phyloP scores from a whole-genome alignment of 768 basidiomycete genomes.

The Kondoa subrosea region DNA sequence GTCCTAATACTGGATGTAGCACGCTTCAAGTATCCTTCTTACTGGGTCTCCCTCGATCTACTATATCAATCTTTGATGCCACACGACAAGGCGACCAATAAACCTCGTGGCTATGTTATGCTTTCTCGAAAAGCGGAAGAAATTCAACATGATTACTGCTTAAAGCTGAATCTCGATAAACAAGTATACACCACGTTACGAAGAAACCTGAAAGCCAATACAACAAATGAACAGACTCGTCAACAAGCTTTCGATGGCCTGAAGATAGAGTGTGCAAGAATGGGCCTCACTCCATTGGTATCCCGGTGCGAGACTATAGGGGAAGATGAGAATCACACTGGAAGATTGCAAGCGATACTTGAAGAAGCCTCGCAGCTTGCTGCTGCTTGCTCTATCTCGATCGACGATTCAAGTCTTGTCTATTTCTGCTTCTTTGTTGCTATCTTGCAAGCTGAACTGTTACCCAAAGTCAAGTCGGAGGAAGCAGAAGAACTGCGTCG shows the following conservation, averaged over 20 bases:
- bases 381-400: too few species aligned
- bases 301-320: too few species aligned
- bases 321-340: too few species aligned
- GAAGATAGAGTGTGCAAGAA: too few species aligned
- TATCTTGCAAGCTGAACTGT: neutral
- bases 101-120: conserved; percentile 16
- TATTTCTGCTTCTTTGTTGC: too few species aligned
- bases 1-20: conserved; percentile 25
- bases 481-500: neutral
- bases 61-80: conserved; percentile 22
- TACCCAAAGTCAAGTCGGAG: neutral
- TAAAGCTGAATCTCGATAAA: conserved; percentile 4
- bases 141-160: neutral
- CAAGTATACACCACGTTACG: neutral
- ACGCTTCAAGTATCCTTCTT: conserved; percentile 18
- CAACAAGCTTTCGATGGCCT: neutral
- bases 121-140: neutral
- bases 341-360: too few species aligned
- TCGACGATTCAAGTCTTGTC: too few species aligned
- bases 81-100: conserved; percentile 24
- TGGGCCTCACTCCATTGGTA: too few species aligned
- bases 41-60: conserved; percentile 21
- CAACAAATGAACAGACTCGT: neutral
- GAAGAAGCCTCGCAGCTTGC: too few species aligned
- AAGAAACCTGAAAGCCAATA: neutral